Percentiles rank a stretch among this genome's conserved stretches.
phyloP scores from a whole-genome alignment of 345 rosid species.

The Adansonia digitata region DNA sequence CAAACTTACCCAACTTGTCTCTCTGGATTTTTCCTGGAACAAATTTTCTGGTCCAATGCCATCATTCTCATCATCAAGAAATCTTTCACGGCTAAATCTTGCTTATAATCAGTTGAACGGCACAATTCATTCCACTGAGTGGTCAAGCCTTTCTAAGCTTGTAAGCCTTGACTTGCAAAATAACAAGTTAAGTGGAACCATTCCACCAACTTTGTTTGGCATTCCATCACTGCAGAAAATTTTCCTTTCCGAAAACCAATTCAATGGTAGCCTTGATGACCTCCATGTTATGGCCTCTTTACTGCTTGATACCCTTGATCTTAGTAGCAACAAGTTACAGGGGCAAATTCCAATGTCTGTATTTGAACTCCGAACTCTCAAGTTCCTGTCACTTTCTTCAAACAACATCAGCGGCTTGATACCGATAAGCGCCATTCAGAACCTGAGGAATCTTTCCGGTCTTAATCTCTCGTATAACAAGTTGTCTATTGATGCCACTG shows the following conservation, averaged over 20 bases:
- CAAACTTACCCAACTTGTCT: conserved; percentile 10
- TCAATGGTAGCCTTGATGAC: conserved; percentile 17
- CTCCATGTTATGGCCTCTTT: background rate
- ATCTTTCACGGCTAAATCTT: conserved; percentile 22
- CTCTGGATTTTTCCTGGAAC: conserved; percentile 27
- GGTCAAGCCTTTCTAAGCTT: conserved; percentile 27
- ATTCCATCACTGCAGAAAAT: conserved; percentile 12
- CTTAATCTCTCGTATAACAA: conserved; percentile 43
- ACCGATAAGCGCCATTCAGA: conserved; percentile 11
- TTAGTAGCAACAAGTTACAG: conserved; percentile 31
- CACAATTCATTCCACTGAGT: conserved; percentile 18
- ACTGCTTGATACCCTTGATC: conserved; percentile 23
- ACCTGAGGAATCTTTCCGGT: conserved; percentile 18
- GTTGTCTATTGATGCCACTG: conserved; percentile 20
- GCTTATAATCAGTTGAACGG: conserved; percentile 30
- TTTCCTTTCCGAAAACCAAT: conserved; percentile 24
- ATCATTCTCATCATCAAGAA: conserved; percentile 12
- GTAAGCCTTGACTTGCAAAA: conserved; percentile 17
- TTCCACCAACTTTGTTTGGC: conserved; percentile 23
- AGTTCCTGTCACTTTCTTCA: conserved; percentile 29
- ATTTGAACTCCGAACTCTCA: conserved; percentile 22
- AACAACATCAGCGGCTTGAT: conserved; percentile 42
- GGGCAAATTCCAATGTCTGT: conserved; percentile 20
- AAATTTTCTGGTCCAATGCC: conserved; percentile 28
- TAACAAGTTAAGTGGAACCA: conserved; percentile 31